A percentile compares a stretch with the other conserved stretches of the same genome.
Evolutionary conservation across 2,329 filamentous ascomycete species (phyloP).

Genomic region (Seiridium unicorne): DNA sequence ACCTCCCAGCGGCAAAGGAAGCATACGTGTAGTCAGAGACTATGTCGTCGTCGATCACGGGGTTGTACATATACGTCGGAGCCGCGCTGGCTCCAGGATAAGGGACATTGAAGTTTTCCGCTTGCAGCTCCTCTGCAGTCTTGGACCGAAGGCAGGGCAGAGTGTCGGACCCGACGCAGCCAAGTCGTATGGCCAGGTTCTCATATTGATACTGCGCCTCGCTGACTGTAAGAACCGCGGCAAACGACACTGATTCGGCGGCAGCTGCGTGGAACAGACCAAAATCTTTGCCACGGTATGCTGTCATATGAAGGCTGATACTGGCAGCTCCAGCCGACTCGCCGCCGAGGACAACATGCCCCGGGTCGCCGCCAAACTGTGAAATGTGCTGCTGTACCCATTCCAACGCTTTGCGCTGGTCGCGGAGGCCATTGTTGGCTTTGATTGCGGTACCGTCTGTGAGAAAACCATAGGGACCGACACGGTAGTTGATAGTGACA

Average conservation of each 20-base stretch:
- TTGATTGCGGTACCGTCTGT: conserved; percentile 54
- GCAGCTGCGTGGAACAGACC: conserved; percentile 50
- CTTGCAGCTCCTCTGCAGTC: conserved; percentile 38
- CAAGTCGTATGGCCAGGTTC: conserved; percentile 41
- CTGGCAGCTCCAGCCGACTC: conserved; percentile 67
- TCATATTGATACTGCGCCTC: conserved; percentile 53
- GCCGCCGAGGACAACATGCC: conserved; percentile 67
- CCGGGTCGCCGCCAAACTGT: conserved; percentile 67
- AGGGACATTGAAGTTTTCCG: conserved; percentile 38
- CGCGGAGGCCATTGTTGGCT: conserved; percentile 68
- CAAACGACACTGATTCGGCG: conserved; percentile 51
- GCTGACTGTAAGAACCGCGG: conserved; percentile 41
- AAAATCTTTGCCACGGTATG: conserved; percentile 47
- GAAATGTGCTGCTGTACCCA: conserved; percentile 69
- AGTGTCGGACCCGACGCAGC: conserved; percentile 36
- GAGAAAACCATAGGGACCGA: conserved; percentile 73
- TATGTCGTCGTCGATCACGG: conserved; percentile 53
- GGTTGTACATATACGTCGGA: conserved; percentile 53
- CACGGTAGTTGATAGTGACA: conserved; percentile 74
- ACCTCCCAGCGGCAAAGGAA: conserved; percentile 44
- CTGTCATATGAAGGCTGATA: conserved; percentile 62
- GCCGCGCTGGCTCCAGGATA: conserved; percentile 29
- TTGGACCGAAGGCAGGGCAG: conserved; percentile 46
- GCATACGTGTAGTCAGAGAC: conserved; percentile 49
- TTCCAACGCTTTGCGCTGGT: conserved; percentile 66